Evolutionary conservation across 2,329 filamentous ascomycete genomes (phyloP).

Genomic region (Chaetothyriales sp.): DNA sequence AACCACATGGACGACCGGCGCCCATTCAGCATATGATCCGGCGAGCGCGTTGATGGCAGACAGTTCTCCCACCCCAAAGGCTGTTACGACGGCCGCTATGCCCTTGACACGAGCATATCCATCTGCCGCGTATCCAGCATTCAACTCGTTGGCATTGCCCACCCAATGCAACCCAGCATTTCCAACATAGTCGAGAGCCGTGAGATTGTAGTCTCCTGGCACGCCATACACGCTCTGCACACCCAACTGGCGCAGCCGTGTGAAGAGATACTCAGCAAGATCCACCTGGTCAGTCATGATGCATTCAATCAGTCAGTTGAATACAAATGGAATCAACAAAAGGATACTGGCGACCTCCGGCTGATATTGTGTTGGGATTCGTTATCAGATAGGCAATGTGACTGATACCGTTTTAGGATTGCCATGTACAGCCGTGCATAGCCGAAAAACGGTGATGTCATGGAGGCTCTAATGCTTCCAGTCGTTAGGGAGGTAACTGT

Average conservation of each 20-base stretch:
- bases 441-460: no score
- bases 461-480: no score
- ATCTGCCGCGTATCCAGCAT: slow-evolving; percentile 61
- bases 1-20: slow-evolving; percentile 46
- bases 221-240: slow-evolving; percentile 37
- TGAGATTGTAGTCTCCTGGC: slow-evolving; percentile 31
- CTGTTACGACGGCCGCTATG: slow-evolving; percentile 32
- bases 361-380: no score
- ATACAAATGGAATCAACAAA: no score
- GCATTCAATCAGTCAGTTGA: no score
- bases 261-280: slow-evolving; percentile 36
- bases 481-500: no score
- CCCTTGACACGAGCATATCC: slow-evolving; percentile 52
- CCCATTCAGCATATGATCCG: slow-evolving; percentile 43
- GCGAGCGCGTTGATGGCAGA: slow-evolving; percentile 23
- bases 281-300: slow-evolving; percentile 22
- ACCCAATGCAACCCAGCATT: slow-evolving; percentile 42
- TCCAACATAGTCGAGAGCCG: slow-evolving; percentile 42
- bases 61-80: slow-evolving; percentile 44
- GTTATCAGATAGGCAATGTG: no score
- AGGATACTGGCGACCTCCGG: no score
- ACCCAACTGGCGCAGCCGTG: slow-evolving; percentile 34
- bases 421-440: no score
- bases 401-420: no score
- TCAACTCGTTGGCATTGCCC: slow-evolving; percentile 48